Evolutionary conservation across 2,329 filamentous ascomycete species (phyloP), one percentile per base, ranked within the genome.

Genomic region (Scytalidium lignicola): DNA sequence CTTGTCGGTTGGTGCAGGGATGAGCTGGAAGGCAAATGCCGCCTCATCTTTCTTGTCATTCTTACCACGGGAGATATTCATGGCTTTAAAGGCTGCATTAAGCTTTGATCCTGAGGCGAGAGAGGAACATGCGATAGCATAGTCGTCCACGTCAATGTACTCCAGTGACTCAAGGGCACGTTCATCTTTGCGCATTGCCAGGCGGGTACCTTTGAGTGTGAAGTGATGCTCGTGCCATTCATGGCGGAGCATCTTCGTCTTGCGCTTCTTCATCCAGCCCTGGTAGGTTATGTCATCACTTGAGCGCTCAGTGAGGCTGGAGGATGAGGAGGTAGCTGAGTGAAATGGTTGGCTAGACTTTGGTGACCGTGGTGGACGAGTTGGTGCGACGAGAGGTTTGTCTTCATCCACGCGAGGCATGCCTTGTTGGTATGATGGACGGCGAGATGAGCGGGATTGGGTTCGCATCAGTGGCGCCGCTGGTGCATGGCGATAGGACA

Each of bases 201-300:
- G 76, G 22, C 81, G 79, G 21, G 83, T 88, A 51, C 86, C 86
- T 60, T 84, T 83, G 55, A 96, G 84, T 21, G 88, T 90, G 67
- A 93, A 95, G 72, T 92, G 93, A 58, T 90, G 86, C 65, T 95
- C 88, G 62, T 90, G 83, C 91, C 91, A 96, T 71, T 96, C 91
- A 67, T 95, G 88, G 41, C 90, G 88, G 52, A 96, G 80, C 74
- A 96, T 83, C 62, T 83, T 84, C 28, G 86, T 95, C 72, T 90
- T 90, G 64, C 92, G 88, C 76, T 95, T 96, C 76, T 90, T 91
- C 83, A 99, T 95, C 68, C 85, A 90, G 1, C 93, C 93, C 44
- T 88, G 81, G 67, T 91, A 88, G 28, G 81, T 80, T 54, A 86
- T 70, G 49, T 82, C 80, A 47, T 75, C 71, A 45, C 66, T 62